Evolutionary conservation across 345 rosid genomes (phyloP).

Genomic region (Acer campestre): DNA sequence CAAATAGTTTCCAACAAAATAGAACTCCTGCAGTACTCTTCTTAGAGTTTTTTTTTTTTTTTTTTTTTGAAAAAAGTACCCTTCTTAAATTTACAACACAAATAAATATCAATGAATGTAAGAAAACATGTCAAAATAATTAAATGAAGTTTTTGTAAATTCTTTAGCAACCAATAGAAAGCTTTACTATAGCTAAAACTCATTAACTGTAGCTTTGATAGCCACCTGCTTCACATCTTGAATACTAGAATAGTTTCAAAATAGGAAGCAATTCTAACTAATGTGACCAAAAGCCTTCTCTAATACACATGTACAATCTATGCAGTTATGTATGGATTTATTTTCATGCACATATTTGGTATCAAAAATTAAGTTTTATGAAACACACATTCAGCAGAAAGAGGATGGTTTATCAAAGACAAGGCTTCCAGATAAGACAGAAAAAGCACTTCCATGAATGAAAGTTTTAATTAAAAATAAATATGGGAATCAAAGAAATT

Average conservation of each 20-base stretch:
- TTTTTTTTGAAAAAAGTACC: too few relatives aligned
- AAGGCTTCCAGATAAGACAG: neutral
- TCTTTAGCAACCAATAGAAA: neutral
- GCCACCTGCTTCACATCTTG: neutral
- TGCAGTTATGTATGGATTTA: neutral
- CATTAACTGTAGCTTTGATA: neutral
- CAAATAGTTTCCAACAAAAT: neutral
- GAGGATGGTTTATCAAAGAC: neutral
- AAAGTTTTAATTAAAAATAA: neutral
- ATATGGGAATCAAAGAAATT: too few relatives aligned
- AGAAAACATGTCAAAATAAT: conserved; percentile 6
- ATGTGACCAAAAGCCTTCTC: neutral
- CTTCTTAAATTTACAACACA: neutral
- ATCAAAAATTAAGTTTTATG: neutral
- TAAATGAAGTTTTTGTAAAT: neutral
- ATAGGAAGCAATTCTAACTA: neutral
- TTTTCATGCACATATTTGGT: neutral
- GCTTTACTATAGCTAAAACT: neutral
- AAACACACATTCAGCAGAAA: conserved; percentile 1
- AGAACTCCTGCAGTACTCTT: neutral
- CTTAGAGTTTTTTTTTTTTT: neutral
- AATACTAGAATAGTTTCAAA: neutral
- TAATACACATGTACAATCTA: neutral
- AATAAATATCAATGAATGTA: neutral
- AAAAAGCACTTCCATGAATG: conserved; percentile 2